These are phyloP conservation scores for Lepidium didymum DNA, from an alignment of 345 rosid species.

Conservation along the genomic window DNA sequence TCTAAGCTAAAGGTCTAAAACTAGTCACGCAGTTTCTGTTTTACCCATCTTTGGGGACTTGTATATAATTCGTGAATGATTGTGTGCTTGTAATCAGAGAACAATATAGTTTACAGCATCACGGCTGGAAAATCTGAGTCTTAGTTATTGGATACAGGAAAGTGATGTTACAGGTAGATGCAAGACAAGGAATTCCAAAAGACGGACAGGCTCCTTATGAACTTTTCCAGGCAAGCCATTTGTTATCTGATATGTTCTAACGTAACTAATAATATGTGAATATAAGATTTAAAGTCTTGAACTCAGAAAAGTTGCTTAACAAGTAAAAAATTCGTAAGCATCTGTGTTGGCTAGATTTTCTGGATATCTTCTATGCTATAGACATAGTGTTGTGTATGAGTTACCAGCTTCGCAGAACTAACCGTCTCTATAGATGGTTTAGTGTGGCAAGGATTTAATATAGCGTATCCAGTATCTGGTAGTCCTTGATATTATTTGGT, in stretches of 20 bases:
- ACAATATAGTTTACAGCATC: neutral
- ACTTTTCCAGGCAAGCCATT: slow-evolving; percentile 65
- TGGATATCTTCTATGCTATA: neutral
- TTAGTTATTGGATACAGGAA: slow-evolving; percentile 50
- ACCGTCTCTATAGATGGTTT: too few species aligned
- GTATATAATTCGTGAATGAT: neutral
- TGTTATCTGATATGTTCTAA: neutral
- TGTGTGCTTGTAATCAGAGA: neutral
- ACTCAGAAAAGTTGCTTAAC: neutral
- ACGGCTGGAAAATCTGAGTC: slow-evolving; percentile 3
- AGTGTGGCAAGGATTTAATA: neutral
- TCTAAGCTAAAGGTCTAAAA: neutral
- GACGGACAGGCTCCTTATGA: slow-evolving; percentile 87
- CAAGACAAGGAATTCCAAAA: slow-evolving; percentile 86
- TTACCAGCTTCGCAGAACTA: neutral
- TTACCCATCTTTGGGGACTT: neutral
- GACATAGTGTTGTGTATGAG: neutral
- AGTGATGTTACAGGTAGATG: slow-evolving; percentile 87
- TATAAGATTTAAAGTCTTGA: neutral
- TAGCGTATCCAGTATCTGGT: neutral
- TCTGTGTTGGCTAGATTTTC: neutral
- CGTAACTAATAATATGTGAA: neutral
- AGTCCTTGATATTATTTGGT: neutral
- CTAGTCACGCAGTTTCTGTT: neutral
- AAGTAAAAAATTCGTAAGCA: neutral